Conservation (phyloP, 148 eudicot genomes). For the Drosera capensis region DNA sequence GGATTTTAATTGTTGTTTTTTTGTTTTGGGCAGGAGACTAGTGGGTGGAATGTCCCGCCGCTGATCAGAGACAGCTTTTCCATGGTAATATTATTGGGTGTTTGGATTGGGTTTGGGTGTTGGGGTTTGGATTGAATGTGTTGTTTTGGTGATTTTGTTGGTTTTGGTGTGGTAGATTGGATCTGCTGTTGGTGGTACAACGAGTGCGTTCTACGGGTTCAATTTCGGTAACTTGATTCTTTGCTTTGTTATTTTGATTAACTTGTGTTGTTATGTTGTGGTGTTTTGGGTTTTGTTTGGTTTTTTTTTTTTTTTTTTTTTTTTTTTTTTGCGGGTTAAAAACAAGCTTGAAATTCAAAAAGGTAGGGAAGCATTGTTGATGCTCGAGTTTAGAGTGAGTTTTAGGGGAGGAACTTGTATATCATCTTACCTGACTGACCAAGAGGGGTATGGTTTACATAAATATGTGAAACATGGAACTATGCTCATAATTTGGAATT, state of each 20-base stretch:
- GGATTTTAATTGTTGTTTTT: not conserved
- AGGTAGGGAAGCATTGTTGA: too few relatives aligned
- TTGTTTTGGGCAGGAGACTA: conserved; percentile 35
- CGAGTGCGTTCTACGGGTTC: conserved; percentile 88
- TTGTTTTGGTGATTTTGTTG: not conserved
- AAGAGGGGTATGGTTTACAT: too few relatives aligned
- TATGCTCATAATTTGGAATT: too few relatives aligned
- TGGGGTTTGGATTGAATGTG: not conserved
- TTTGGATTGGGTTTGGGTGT: not conserved
- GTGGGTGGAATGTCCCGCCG: conserved; percentile 66
- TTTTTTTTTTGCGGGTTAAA: too few relatives aligned
- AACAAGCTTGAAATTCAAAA: too few relatives aligned
- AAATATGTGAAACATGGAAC: too few relatives aligned
- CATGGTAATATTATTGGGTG: conserved; percentile 28
- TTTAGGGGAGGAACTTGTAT: too few relatives aligned
- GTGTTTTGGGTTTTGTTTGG: not conserved
- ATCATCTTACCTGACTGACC: too few relatives aligned
- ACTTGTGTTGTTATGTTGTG: not conserved
- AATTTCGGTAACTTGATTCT: conserved; percentile 39
- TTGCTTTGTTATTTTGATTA: not conserved
- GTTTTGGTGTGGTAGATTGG: conserved; percentile 43
- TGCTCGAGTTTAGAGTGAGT: too few relatives aligned
- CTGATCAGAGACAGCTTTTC: conserved; percentile 74
- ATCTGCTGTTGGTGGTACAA: conserved; percentile 84
- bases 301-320: not conserved